Conservation (phyloP, 2,329 filamentous ascomycete species). For the Sclerotinia borealis region DNA sequence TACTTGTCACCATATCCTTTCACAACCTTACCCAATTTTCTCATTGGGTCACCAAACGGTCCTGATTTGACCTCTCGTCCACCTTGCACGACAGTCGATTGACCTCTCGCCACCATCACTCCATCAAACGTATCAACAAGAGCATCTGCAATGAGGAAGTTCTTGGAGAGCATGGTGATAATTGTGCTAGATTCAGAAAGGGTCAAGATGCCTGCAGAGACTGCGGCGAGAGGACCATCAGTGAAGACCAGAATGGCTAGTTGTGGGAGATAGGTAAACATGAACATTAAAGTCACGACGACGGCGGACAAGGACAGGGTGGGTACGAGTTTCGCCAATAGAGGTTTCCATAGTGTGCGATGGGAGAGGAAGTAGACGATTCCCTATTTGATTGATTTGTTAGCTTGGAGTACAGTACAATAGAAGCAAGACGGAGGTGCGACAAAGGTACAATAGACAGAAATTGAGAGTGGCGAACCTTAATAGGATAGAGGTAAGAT, state of each 20-base stretch:
- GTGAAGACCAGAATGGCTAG: conserved; percentile 76
- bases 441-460: too few species aligned
- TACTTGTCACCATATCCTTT: conserved; percentile 53
- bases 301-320: conserved; percentile 65
- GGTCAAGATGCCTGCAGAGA: conserved; percentile 65
- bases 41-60: conserved; percentile 45
- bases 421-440: conserved; percentile 7
- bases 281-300: conserved; percentile 76
- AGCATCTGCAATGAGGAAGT: conserved; percentile 74
- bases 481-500: conserved; percentile 82
- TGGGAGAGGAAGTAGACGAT: conserved; percentile 55
- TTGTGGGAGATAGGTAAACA: conserved; percentile 81
- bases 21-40: conserved; percentile 48
- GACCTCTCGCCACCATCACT: conserved; percentile 48
- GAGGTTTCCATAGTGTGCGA: conserved; percentile 52
- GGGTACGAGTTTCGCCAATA: conserved; percentile 48
- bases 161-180: conserved; percentile 53
- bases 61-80: conserved; percentile 66
- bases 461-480: conserved; percentile 35
- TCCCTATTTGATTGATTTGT: conserved; percentile 37
- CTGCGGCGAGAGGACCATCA: conserved; percentile 73
- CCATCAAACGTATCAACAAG: conserved; percentile 88
- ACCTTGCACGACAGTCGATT: conserved; percentile 58
- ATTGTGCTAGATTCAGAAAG: conserved; percentile 56
- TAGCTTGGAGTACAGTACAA: conserved; percentile 12